phyloP scores from a whole-genome alignment of 352 stramenopile species.

The Phytophthora chlamydospora region DNA sequence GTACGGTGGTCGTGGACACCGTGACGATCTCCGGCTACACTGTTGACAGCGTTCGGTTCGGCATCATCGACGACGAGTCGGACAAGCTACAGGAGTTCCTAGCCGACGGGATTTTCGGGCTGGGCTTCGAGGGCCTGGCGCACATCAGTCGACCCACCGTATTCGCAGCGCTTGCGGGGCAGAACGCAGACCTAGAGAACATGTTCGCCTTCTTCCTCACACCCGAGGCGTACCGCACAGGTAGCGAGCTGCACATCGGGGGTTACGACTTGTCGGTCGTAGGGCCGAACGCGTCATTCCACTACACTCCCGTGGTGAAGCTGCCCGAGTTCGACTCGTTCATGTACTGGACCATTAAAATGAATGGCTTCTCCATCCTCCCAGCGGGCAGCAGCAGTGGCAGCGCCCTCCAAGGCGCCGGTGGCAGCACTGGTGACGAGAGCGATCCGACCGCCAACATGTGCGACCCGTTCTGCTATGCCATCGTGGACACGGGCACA shows the following conservation, averaged over 20 bases:
- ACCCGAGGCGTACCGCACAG: constrained; percentile 65
- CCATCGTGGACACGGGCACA: constrained; percentile 90
- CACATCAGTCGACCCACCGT: constrained; percentile 88
- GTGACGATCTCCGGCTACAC: constrained; percentile 72
- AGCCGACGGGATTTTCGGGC: constrained; percentile 87
- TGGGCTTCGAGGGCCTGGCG: constrained; percentile 86
- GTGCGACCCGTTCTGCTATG: constrained; percentile 82
- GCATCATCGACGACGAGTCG: constrained; percentile 69
- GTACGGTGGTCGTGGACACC: constrained; percentile 79
- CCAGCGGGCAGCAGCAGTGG: constrained; percentile 4
- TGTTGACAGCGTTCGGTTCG: constrained; percentile 80
- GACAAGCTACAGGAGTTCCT: constrained; percentile 82
- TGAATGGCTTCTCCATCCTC: constrained; percentile 62
- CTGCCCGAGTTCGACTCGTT: constrained; percentile 77
- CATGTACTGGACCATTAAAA: constrained; percentile 89
- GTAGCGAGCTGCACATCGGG: constrained; percentile 84
- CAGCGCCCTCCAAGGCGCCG: background rate
- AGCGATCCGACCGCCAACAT: constrained; percentile 46
- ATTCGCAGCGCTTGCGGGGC: constrained; percentile 65
- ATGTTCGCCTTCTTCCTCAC: constrained; percentile 92
- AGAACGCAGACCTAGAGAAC: constrained; percentile 78
- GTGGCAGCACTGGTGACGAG: background rate
- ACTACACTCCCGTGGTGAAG: constrained; percentile 89
- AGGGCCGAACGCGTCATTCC: constrained; percentile 81
- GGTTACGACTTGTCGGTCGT: constrained; percentile 87